These are phyloP conservation scores for Emmonsiellopsis sp. DNA, from an alignment of 2,329 filamentous ascomycete genomes.

Conservation along the genomic window DNA sequence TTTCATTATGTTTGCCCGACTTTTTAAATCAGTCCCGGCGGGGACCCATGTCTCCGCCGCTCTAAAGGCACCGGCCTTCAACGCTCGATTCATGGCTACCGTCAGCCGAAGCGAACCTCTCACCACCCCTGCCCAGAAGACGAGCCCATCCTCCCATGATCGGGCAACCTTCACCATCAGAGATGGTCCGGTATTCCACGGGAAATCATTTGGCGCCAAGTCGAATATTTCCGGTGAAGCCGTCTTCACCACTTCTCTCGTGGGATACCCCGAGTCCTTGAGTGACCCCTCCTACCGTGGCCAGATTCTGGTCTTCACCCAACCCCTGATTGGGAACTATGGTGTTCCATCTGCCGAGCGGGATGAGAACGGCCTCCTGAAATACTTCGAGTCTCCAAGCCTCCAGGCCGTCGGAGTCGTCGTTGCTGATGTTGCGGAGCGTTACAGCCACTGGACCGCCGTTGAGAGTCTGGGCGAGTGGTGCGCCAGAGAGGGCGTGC, in stretches of 20 bases:
- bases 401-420: conserved; percentile 95
- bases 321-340: conserved; percentile 97
- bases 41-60: conserved; percentile 37
- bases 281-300: conserved; percentile 60
- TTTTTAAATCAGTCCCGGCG: conserved; percentile 43
- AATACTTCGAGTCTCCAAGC: conserved; percentile 97
- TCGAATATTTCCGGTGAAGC: conserved; percentile 96
- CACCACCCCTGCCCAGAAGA: conserved; percentile 34
- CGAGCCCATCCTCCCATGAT: conserved; percentile 61
- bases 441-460: conserved; percentile 98
- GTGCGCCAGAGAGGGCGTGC: conserved; percentile 93
- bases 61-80: conserved; percentile 24
- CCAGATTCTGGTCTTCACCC: conserved; percentile 97
- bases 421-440: conserved; percentile 83
- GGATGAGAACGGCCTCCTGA: conserved; percentile 81
- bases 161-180: conserved; percentile 91
- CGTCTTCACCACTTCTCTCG: conserved; percentile 95
- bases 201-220: conserved; percentile 93
- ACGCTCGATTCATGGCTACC: conserved; percentile 49
- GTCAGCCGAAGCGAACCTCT: conserved; percentile 61
- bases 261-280: conserved; percentile 90
- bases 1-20: conserved; percentile 44
- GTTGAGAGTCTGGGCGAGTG: conserved; percentile 88
- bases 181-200: conserved; percentile 91
- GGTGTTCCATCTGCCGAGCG: conserved; percentile 80